Percentiles rank a stretch among this genome's conserved stretches.
Conservation (phyloP, 2,329 filamentous ascomycete genomes). For the Colletotrichum camelliae region DNA sequence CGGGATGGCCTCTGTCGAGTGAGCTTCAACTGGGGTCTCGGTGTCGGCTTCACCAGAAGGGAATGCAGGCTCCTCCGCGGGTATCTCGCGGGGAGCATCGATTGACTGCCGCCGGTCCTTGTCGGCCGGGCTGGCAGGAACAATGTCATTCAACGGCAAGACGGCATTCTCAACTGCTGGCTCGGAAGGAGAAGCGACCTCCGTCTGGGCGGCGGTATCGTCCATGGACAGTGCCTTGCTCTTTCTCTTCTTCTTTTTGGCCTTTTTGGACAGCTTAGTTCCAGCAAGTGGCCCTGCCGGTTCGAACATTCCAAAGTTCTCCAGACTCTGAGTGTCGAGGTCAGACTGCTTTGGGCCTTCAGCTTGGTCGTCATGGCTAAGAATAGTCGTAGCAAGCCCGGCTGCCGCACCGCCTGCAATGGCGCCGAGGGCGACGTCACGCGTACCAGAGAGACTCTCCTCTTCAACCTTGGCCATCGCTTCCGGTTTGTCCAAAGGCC, state of each 20-base stretch:
- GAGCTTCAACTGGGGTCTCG: not conserved
- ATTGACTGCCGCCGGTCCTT: not conserved
- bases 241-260: conserved; percentile 37
- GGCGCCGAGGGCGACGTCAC: not conserved
- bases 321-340: not conserved
- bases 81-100: not conserved
- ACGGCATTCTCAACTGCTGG: not conserved
- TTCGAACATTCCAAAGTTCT: not conserved
- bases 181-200: not conserved
- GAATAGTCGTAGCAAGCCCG: not conserved
- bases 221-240: not conserved
- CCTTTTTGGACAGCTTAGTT: conserved; percentile 32
- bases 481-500: conserved; percentile 19
- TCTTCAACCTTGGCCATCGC: conserved; percentile 29
- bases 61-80: not conserved
- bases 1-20: not conserved
- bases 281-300: not conserved
- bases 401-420: not conserved
- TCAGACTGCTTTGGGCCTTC: not conserved
- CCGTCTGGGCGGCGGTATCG: not conserved
- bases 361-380: not conserved
- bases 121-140: not conserved
- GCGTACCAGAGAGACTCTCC: conserved; percentile 19
- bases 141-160: not conserved
- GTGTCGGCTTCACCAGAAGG: not conserved